Conservation (phyloP, 2,329 filamentous ascomycete genomes). For the Elsinoe batatas region DNA sequence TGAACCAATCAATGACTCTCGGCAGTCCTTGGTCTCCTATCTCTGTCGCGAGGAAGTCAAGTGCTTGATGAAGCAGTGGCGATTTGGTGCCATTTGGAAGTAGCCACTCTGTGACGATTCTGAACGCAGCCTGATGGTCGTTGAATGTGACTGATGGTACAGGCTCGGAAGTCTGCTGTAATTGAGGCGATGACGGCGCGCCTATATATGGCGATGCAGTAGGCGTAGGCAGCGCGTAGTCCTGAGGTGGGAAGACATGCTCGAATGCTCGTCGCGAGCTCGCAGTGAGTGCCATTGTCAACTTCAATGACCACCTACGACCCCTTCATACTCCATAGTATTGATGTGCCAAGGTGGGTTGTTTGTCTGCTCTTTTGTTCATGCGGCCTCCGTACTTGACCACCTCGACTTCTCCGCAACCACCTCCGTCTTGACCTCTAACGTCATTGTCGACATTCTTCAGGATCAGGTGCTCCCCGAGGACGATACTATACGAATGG, state of each 20-base stretch:
- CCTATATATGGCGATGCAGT: slow-evolving; percentile 4
- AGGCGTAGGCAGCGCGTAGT: background rate
- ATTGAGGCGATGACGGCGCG: background rate
- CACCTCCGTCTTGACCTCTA: too few species aligned
- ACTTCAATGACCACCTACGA: background rate
- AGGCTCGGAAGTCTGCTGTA: background rate
- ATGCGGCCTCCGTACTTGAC: too few species aligned
- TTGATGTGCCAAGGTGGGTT: too few species aligned
- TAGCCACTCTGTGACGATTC: slow-evolving; percentile 5
- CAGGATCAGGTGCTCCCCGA: too few species aligned
- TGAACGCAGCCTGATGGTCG: background rate
- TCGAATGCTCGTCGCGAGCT: slow-evolving; percentile 1
- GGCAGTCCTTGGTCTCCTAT: background rate
- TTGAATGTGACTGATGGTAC: background rate
- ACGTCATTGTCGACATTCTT: too few species aligned
- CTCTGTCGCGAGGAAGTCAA: slow-evolving; percentile 31
- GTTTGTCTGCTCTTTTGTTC: too few species aligned
- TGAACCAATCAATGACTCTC: background rate
- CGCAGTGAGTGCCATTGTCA: background rate
- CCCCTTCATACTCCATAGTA: background rate
- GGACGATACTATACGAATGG: too few species aligned
- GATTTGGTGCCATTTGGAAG: background rate
- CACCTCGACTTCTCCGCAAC: too few species aligned
- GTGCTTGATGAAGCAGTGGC: background rate
- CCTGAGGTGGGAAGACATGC: background rate